phyloP scores from a whole-genome alignment of 768 basidiomycete species.

The Lactarius sanguifluus region DNA sequence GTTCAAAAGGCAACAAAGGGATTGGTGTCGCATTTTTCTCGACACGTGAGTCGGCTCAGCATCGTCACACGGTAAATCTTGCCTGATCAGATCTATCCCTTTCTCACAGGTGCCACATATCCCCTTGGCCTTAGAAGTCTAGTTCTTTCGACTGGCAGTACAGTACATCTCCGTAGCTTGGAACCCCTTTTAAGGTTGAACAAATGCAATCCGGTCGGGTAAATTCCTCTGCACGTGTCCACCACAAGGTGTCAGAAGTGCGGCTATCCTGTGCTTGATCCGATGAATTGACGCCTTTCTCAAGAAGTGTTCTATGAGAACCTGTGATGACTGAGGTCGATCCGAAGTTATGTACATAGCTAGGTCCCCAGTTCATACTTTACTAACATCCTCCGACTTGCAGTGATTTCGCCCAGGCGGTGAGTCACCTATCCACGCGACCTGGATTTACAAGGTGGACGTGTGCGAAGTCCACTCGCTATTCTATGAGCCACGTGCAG shows the following conservation, averaged over 20 bases:
- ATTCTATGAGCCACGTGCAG: background rate
- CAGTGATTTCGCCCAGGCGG: too few species aligned
- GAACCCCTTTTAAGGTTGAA: background rate
- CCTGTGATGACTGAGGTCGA: background rate
- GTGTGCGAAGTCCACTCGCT: background rate
- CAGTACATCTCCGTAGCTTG: background rate
- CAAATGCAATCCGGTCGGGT: background rate
- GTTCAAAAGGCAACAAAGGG: slow-evolving; percentile 42
- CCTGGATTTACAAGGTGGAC: background rate
- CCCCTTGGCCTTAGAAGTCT: background rate
- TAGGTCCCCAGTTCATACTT: too few species aligned
- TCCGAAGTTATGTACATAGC: background rate
- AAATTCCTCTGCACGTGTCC: background rate
- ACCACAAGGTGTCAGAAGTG: background rate
- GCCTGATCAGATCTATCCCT: slow-evolving; percentile 18
- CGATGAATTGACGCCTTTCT: background rate
- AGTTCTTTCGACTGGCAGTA: background rate
- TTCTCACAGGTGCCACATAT: slow-evolving; percentile 22
- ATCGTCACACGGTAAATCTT: slow-evolving; percentile 36
- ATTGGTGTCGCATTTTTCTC: slow-evolving; percentile 39
- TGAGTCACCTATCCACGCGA: too few species aligned
- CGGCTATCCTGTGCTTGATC: background rate
- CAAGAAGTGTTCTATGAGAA: background rate
- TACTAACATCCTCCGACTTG: too few species aligned
- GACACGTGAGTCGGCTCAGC: slow-evolving; percentile 10